Evolutionary conservation across 2,329 filamentous ascomycete genomes (phyloP), one percentile per base, ranked within the genome.

Genomic region (Teratosphaeria nubilosa): DNA sequence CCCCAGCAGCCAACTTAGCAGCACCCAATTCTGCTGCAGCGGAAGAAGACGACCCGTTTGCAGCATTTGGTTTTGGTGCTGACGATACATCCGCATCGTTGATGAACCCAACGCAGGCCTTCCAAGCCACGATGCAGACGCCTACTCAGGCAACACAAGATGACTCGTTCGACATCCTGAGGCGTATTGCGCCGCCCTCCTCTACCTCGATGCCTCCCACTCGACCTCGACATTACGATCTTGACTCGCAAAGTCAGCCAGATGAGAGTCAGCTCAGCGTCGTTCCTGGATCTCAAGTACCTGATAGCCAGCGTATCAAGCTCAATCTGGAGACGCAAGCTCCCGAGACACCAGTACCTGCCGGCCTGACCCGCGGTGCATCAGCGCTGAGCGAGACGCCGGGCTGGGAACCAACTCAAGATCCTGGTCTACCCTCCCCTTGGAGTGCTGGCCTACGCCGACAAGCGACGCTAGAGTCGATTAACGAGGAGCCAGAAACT

Each of bases 151-250:
- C 62, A 1, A 67, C 64, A 7, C 69, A 68, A 55, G 66, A 74
- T 61, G 78, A 81, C 61, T 81, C 80, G 7, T 61, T 73, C 50
- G 71, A 69, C 51, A 65, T 72, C 32, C 60, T 73, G n/a, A 66
- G 65, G 10, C 59, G 65, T 2, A 62, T 72, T 9, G 69, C 71
- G 16, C 67, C 71, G 45, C 65, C 70, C 25, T 65, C 63, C 13
- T 64, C 65, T 30, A 27, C 41, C 16, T 64, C 64, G 1, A 56
- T 69, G 63, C 56, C 74, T 63, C 57, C 63, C 11, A 54, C 60
- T 16, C 34, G 61, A 5, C 55, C 55, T 16, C 60, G 22, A 50
- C 41, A n/a, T 20, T 48, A 48, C 20, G 53, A 55, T 34, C 20
- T 55, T 30, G 25, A 53, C 22, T 37, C 27, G 20, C 30, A 13